These are phyloP conservation scores for Piloderma croceum DNA, from an alignment of 768 basidiomycete species.

Conservation along the genomic window DNA sequence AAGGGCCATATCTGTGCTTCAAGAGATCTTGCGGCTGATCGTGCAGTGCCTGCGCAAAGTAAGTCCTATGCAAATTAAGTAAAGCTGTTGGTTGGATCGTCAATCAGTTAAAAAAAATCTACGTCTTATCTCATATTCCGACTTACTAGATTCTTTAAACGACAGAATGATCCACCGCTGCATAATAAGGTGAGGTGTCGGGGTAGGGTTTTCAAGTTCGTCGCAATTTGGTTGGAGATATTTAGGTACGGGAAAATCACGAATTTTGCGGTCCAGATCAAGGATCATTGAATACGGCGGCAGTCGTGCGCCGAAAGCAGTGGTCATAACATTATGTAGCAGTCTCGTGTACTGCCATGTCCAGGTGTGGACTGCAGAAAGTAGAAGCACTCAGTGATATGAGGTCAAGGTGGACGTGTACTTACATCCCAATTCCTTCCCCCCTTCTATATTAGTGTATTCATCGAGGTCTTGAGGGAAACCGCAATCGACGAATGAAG, in stretches of 20 bases:
- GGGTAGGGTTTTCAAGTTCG: constrained; percentile 6
- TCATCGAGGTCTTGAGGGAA: constrained; percentile 43
- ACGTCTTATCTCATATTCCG: no score
- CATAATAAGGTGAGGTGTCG: constrained; percentile 26
- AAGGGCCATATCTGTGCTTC: constrained; percentile 59
- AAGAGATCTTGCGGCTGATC: constrained; percentile 53
- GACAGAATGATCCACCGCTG: constrained; percentile 41
- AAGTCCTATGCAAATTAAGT: constrained; percentile 60
- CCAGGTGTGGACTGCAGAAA: constrained; percentile 50
- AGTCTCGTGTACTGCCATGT: constrained; percentile 48
- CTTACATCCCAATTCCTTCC: constrained; percentile 40
- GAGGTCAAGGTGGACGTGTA: neutral
- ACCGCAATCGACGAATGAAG: constrained; percentile 50
- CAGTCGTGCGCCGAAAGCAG: constrained; percentile 46
- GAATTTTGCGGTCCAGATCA: constrained; percentile 54
- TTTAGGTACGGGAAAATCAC: constrained; percentile 51
- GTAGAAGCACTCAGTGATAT: neutral
- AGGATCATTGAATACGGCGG: constrained; percentile 49
- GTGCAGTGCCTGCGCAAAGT: constrained; percentile 61
- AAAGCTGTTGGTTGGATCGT: constrained; percentile 35
- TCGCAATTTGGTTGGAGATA: constrained; percentile 36
- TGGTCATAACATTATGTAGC: constrained; percentile 44
- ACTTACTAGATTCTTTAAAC: constrained; percentile 46
- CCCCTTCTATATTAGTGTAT: constrained; percentile 26
- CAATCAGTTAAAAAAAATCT: neutral